Evolutionary conservation across 2,329 filamentous ascomycete species (phyloP).

Genomic region (Aspergillus texensis): DNA sequence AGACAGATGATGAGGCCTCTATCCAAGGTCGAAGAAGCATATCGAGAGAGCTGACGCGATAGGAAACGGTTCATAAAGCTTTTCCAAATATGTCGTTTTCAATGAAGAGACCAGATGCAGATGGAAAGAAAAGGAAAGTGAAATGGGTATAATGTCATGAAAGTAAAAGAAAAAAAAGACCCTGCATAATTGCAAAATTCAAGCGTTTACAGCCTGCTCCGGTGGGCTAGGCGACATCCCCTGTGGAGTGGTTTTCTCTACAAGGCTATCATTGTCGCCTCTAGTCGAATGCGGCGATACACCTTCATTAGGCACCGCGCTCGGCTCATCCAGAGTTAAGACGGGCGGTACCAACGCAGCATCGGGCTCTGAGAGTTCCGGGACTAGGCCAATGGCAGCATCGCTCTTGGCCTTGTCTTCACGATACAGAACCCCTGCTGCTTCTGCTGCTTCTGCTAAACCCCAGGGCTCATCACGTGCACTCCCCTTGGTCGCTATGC

Average conservation of each 20-base stretch:
- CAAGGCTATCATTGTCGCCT: constrained; percentile 9
- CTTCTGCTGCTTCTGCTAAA: constrained; percentile 21
- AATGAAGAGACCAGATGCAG: constrained; percentile 6
- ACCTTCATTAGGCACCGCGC: constrained; percentile 10
- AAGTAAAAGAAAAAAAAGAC: constrained; percentile 7
- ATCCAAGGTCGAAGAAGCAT: background rate
- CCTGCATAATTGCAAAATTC: constrained; percentile 8
- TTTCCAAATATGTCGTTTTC: constrained; percentile 3
- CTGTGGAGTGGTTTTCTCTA: constrained; percentile 21
- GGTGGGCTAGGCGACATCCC: constrained; percentile 24
- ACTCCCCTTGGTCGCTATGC: constrained; percentile 68
- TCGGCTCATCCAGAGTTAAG: constrained; percentile 6
- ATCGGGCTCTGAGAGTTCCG: constrained; percentile 6
- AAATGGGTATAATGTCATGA: constrained; percentile 18
- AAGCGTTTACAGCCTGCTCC: constrained; percentile 34
- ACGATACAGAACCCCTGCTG: constrained; percentile 20
- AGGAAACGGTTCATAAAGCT: constrained; percentile 4
- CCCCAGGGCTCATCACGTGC: constrained; percentile 28
- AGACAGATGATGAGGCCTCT: background rate
- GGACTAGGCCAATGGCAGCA: constrained; percentile 7
- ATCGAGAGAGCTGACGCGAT: background rate
- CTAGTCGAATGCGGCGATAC: constrained; percentile 4
- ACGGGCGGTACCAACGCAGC: background rate
- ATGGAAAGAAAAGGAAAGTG: constrained; percentile 7
- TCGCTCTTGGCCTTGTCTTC: constrained; percentile 15